Evolutionary conservation across 2,329 filamentous ascomycete species (phyloP).

Genomic region (Colletotrichum eleusines): DNA sequence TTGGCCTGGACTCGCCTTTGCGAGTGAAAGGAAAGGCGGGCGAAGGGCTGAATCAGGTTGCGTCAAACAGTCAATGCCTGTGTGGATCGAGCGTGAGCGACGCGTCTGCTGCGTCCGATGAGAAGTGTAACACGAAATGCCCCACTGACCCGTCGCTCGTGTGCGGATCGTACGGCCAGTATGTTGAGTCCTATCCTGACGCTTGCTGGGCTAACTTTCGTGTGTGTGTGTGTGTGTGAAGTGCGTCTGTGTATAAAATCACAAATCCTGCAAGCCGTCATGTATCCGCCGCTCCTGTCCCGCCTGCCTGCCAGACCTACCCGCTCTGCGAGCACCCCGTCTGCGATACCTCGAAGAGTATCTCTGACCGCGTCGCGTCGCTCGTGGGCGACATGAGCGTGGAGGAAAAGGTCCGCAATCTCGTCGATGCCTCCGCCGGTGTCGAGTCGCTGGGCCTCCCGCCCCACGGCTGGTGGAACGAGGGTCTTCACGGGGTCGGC

Average conservation of each 20-base stretch:
- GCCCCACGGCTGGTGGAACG: conserved; percentile 65
- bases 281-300: neutral
- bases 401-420: conserved; percentile 1
- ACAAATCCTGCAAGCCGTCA: neutral
- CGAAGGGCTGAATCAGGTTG: neutral
- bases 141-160: neutral
- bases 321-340: neutral
- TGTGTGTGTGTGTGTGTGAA: neutral
- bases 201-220: neutral
- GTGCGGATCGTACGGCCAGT: neutral
- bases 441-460: conserved; percentile 6
- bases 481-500: conserved; percentile 72
- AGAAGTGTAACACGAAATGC: neutral
- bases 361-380: neutral
- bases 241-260: neutral
- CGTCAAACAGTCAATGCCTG: neutral
- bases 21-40: neutral
- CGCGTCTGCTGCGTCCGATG: neutral
- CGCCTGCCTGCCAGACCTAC: neutral
- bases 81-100: neutral
- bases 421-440: conserved; percentile 4
- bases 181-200: neutral
- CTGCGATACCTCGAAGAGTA: neutral
- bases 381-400: neutral
- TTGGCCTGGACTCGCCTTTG: neutral